Conservation (phyloP, 768 basidiomycete species). For the Lanmaoa pseudosensibilis region DNA sequence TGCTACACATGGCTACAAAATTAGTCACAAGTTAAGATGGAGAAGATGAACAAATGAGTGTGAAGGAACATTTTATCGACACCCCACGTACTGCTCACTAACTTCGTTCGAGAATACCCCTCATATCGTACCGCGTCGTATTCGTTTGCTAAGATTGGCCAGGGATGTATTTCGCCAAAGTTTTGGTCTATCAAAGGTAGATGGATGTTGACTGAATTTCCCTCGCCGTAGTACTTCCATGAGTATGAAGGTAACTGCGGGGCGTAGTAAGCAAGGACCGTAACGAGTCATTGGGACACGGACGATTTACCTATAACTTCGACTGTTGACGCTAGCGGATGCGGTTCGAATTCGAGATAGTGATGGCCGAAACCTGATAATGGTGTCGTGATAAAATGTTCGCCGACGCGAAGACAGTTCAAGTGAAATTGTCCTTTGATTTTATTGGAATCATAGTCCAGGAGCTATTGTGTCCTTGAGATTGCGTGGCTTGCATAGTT, state of each 20-base stretch:
- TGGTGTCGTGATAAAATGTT: conserved; percentile 48
- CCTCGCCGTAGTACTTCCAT: conserved; percentile 64
- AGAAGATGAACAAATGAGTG: conserved; percentile 3
- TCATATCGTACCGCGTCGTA: conserved; percentile 35
- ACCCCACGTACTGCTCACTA: not conserved
- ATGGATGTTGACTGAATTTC: conserved; percentile 52
- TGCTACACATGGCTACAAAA: conserved; percentile 1
- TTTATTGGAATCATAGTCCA: conserved; percentile 51
- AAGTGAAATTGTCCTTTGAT: conserved; percentile 53
- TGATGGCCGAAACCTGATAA: conserved; percentile 54
- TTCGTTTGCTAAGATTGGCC: conserved; percentile 30
- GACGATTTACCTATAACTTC: conserved; percentile 49
- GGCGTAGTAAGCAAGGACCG: conserved; percentile 11
- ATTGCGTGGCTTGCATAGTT: not conserved
- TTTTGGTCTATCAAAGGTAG: conserved; percentile 48
- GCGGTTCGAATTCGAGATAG: conserved; percentile 56
- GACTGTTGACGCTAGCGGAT: conserved; percentile 47
- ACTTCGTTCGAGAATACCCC: not conserved
- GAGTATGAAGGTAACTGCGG: conserved; percentile 60
- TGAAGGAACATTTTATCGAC: not conserved
- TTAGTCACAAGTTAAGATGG: conserved; percentile 1
- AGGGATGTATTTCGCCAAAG: conserved; percentile 40
- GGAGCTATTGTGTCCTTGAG: conserved; percentile 38
- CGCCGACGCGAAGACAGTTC: conserved; percentile 47
- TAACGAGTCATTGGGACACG: not conserved